These are phyloP conservation scores for Trametes gibbosa DNA, from an alignment of 768 basidiomycete genomes.

Conservation along the genomic window DNA sequence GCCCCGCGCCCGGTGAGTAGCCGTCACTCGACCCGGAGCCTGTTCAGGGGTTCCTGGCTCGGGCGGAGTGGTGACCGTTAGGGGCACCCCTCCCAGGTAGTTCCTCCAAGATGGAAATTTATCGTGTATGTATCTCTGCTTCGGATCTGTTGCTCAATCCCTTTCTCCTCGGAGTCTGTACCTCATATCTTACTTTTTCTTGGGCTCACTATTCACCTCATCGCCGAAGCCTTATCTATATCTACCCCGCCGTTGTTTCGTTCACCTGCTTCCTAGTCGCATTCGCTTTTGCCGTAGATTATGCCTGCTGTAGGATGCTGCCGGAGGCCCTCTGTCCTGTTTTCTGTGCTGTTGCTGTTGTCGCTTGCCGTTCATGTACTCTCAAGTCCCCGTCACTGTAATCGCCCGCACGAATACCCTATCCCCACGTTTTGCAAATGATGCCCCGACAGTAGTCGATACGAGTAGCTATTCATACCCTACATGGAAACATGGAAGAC, in stretches of 20 bases:
- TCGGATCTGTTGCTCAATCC: not conserved
- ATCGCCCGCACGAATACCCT: not conserved
- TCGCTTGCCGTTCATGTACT: not conserved
- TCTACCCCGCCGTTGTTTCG: not conserved
- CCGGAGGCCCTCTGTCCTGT: not conserved
- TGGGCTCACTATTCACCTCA: not conserved
- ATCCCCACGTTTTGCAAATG: not conserved
- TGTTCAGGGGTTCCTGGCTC: constrained; percentile 12
- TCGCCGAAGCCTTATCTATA: too few species aligned
- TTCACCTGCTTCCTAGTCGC: not conserved
- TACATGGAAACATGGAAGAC: not conserved
- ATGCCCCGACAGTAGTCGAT: not conserved
- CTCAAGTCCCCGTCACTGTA: not conserved
- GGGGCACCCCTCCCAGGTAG: too few species aligned
- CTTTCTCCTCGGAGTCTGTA: not conserved
- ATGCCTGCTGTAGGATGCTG: constrained; percentile 2
- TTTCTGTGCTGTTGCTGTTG: not conserved
- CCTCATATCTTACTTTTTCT: not conserved
- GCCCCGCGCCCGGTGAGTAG: constrained; percentile 22
- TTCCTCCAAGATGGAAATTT: not conserved
- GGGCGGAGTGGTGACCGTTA: constrained; percentile 2
- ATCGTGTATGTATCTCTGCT: not conserved
- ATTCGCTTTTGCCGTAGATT: constrained; percentile 1
- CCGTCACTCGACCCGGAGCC: constrained; percentile 1
- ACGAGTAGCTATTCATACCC: not conserved